Base-by-base conservation (phyloP, 257 asterid species). In the Galeopsis tetrahit region DNA sequence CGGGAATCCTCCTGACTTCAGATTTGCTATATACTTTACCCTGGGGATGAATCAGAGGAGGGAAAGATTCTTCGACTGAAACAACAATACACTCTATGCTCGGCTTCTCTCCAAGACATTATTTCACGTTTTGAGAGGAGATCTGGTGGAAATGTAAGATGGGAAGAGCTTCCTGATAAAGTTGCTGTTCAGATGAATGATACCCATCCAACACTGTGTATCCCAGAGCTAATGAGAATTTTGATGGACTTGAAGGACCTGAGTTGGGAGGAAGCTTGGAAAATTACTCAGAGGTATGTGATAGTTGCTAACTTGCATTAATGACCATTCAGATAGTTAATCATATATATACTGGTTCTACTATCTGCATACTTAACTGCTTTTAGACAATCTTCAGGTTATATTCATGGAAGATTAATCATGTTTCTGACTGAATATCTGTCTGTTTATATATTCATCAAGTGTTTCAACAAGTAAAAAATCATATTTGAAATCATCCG, bases 111-210 rank as follows among this genome's bases (percentile, higher is more conserved):
- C 49, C 97, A 91, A 85, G 97, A 91, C 83, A 87, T 91, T 55
- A 80, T 91, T 63, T 82, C 88, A 36, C 88, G 88, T 66, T 91
- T 87, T 77, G 97, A 91, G 82, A 89, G 82, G 81, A 87, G 96
- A 85, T 87, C 90, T 51, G 81, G 79, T 61, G 89, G 79, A 71
- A 75, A 73, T 40, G 79, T 80, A 56, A 87, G 77, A 73, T 91
- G 96, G 96, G 93, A 89, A 69, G 86, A 85, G 52, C 87, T 91
- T 79, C 91, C 97, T 66, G 95, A 89, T 80, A 90, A 91, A 81
- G 97, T 89, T 76, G 95, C 96, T 71, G 94, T 91, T 80, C 97
- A 91, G 86, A 91, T 89, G 96, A 91, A 91, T 71, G 97, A 91
- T 69, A 91, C 96, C 15, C 97, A 91, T 81, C 97, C 97, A 79